These are phyloP conservation scores for Bassia scoparia DNA, from an alignment of 148 eudicot genomes.

Conservation along the genomic window DNA sequence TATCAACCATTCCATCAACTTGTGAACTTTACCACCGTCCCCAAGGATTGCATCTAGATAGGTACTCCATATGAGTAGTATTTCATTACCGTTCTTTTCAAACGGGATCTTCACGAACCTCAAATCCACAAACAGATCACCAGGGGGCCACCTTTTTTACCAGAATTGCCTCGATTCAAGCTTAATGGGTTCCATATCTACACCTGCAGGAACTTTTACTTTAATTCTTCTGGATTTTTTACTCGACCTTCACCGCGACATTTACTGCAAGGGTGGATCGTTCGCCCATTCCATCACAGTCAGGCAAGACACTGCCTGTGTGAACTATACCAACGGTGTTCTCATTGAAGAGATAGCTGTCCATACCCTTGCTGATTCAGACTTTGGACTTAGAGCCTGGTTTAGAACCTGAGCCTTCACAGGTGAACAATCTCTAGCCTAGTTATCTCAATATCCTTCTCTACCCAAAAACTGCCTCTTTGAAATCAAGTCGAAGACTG, in stretches of 20 bases:
- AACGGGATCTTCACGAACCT: conserved; percentile 61
- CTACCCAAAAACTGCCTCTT: conserved; percentile 86
- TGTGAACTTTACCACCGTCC: conserved; percentile 75
- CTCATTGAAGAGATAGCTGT: conserved; percentile 66
- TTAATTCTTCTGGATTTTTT: conserved; percentile 62
- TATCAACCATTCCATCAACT: conserved; percentile 76
- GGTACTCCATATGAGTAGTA: conserved; percentile 62
- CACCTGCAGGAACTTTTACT: conserved; percentile 88
- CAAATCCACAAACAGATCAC: conserved; percentile 68
- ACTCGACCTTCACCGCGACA: conserved; percentile 80
- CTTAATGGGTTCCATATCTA: conserved; percentile 73
- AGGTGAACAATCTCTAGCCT: conserved; percentile 77
- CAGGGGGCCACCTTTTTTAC: conserved; percentile 84
- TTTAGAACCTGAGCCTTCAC: conserved; percentile 85
- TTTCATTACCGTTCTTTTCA: conserved; percentile 74
- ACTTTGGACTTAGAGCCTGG: conserved; percentile 58
- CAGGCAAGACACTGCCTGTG: conserved; percentile 74
- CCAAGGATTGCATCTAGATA: conserved; percentile 85
- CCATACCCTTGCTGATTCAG: conserved; percentile 82
- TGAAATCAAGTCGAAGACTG: conserved; percentile 64
- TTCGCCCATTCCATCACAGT: conserved; percentile 76
- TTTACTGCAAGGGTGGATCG: conserved; percentile 60
- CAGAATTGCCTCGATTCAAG: conserved; percentile 82
- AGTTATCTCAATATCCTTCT: conserved; percentile 73
- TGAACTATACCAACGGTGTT: conserved; percentile 85